Evolutionary conservation across 441 rosid species (phyloP).

Genomic region (Arabidopsis hybrid): DNA sequence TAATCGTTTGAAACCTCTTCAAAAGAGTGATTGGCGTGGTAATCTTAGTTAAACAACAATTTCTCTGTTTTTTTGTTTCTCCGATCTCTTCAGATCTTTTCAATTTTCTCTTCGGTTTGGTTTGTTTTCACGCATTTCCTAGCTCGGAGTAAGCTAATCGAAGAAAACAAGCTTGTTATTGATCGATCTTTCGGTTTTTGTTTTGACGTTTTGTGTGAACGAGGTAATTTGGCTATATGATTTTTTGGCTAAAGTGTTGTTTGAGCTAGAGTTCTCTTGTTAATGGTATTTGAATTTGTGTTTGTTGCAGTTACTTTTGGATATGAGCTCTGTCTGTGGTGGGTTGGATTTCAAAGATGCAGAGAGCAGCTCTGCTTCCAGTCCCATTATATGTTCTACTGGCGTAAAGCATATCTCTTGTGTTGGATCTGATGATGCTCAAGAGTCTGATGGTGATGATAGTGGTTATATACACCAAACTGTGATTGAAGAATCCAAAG

Average conservation of each 20-base stretch:
- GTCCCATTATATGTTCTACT: constrained; percentile 16
- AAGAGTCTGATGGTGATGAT: constrained; percentile 54
- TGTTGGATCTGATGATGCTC: constrained; percentile 45
- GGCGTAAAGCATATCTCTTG: constrained; percentile 30
- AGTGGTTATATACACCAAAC: constrained; percentile 43
- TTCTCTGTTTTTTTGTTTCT: not conserved
- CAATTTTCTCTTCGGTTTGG: not conserved
- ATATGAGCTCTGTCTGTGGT: constrained; percentile 44
- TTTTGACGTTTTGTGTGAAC: not conserved
- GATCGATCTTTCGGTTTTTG: constrained; percentile 2
- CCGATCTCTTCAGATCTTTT: not conserved
- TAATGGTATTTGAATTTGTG: constrained; percentile 17
- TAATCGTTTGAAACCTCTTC: constrained; percentile 84
- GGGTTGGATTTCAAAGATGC: constrained; percentile 42
- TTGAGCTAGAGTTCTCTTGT: not conserved
- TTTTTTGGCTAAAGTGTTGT: not conserved
- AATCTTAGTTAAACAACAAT: constrained; percentile 69
- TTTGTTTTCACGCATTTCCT: constrained; percentile 10
- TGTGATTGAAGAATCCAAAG: constrained; percentile 45
- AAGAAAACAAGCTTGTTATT: constrained; percentile 23
- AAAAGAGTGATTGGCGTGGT: constrained; percentile 94
- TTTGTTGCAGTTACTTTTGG: constrained; percentile 45
- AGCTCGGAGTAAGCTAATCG: not conserved
- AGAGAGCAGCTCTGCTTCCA: constrained; percentile 37
- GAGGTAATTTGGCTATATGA: constrained; percentile 15